Evolutionary conservation across 352 stramenopile species (phyloP).

Genomic region (Aphanomyces euteiches): DNA sequence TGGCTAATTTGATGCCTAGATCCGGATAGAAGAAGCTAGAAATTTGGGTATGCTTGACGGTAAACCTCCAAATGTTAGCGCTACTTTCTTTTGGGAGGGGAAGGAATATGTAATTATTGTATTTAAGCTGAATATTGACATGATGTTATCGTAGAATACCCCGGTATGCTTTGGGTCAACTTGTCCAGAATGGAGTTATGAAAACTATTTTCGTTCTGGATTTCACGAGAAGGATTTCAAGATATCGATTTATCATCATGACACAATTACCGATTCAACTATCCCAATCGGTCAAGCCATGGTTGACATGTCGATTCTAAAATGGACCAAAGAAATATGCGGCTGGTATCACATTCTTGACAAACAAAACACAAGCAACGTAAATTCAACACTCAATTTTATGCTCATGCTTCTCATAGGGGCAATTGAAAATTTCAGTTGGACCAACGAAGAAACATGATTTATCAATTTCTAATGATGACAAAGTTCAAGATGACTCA

Average conservation of each 20-base stretch:
- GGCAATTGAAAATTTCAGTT: slow-evolving; percentile 9
- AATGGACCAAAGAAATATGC: slow-evolving; percentile 25
- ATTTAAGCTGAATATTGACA: background rate
- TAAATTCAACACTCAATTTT: too few species aligned
- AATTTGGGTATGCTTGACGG: background rate
- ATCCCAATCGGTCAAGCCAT: background rate
- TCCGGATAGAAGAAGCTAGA: slow-evolving; percentile 8
- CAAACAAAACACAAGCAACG: too few species aligned
- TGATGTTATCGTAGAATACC: too few species aligned
- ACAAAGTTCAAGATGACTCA: too few species aligned
- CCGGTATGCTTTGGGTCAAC: background rate
- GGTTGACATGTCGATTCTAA: slow-evolving; percentile 11
- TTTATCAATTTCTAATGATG: too few species aligned
- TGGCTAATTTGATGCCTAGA: background rate
- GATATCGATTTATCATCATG: background rate
- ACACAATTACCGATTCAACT: background rate
- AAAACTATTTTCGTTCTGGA: background rate
- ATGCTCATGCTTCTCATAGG: background rate
- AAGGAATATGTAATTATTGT: slow-evolving; percentile 1
- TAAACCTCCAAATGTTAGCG: background rate
- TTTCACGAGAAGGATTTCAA: background rate
- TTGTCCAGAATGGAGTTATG: background rate
- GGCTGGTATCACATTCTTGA: slow-evolving; percentile 27
- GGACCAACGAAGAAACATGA: too few species aligned
- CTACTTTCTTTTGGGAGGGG: background rate